A percentile compares a stretch with the other conserved stretches of the same genome.
phyloP scores from a whole-genome alignment of 108 stramenopile species.

The Cyclotella choctawhatcheeana region DNA sequence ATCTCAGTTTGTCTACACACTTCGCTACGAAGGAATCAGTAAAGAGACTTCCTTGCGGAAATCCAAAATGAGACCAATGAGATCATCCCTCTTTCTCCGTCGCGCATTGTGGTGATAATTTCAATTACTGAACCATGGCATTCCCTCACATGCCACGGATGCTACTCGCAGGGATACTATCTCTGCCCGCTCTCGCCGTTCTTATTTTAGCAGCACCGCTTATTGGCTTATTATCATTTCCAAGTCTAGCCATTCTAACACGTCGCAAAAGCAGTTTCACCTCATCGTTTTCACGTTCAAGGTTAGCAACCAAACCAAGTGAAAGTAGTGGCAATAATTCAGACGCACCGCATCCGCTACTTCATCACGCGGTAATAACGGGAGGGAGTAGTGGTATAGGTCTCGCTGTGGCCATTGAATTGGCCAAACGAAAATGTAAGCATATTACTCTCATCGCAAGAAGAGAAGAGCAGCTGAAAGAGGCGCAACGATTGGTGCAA shows the following conservation, averaged over 20 bases:
- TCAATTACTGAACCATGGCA: no score
- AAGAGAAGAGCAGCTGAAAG: conserved; percentile 59
- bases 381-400: conserved; percentile 92
- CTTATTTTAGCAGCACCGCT: conserved; percentile 51
- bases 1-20: neutral
- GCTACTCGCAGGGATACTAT: conserved; percentile 57
- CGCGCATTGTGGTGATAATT: no score
- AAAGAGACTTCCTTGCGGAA: no score
- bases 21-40: no score
- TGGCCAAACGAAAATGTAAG: conserved; percentile 56
- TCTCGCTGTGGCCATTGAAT: conserved; percentile 69
- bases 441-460: conserved; percentile 81
- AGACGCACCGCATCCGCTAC: conserved; percentile 24
- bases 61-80: no score
- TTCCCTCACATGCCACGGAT: conserved; percentile 38
- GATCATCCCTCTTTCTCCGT: no score
- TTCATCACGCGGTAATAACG: conserved; percentile 78
- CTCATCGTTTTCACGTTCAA: conserved; percentile 23
- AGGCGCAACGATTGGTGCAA: conserved; percentile 55
- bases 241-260: conserved; percentile 55
- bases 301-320: neutral
- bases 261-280: conserved; percentile 47
- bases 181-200: conserved; percentile 60
- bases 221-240: conserved; percentile 62
- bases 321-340: no score